Base-by-base conservation (phyloP, 768 basidiomycete species). In the Tricholomella constricta region DNA sequence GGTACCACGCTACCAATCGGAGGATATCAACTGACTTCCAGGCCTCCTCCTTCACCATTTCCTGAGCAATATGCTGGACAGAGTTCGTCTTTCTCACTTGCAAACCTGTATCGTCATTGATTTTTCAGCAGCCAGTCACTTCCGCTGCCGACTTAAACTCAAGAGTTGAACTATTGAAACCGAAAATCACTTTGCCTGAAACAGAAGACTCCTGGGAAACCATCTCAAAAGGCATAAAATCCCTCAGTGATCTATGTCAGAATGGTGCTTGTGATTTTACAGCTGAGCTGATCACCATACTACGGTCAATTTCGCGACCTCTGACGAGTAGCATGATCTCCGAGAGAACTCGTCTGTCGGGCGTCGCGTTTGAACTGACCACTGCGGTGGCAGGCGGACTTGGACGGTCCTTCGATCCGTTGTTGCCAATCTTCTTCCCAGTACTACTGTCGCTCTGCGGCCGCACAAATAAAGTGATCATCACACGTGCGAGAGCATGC, bases 391-490 rank as follows among this genome's bases (percentile, higher is more conserved):
- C 80, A 84, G 17, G 75, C 92, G 80, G 76, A 0, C 72, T 94
- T 14, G 87, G 80, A 17, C 60, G 69, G 6, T 74, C 76, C 7
- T 93, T 92, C 61, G 88, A 88, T 35, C 78, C 83, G 2, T 74
- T 93, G 19, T 68, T 91, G 6, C 67, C 80, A n/a, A 63, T 84
- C 11, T 85, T 88, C 61, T 59, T 93, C 37, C 91, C 91, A 0
- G 70, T 83, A 6, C 72, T 94, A 17, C 72, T 94, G 11, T 69
- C 72, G 1, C 70, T 91, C 20, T 90, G 88, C 57, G 76, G 82
- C 15, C 82, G 89, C 19, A 78, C 91, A 17, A 93, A 88, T 76
- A 94, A 91, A 67, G 82, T 94, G 42, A 82, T 89, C 61, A 70
- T 84, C 59, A 78, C 75, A 37, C 86, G 90, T 27, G 86, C 88